Evolutionary conservation across 2,329 filamentous ascomycete genomes (phyloP).

Genomic region (Aurifilum marmelostoma): DNA sequence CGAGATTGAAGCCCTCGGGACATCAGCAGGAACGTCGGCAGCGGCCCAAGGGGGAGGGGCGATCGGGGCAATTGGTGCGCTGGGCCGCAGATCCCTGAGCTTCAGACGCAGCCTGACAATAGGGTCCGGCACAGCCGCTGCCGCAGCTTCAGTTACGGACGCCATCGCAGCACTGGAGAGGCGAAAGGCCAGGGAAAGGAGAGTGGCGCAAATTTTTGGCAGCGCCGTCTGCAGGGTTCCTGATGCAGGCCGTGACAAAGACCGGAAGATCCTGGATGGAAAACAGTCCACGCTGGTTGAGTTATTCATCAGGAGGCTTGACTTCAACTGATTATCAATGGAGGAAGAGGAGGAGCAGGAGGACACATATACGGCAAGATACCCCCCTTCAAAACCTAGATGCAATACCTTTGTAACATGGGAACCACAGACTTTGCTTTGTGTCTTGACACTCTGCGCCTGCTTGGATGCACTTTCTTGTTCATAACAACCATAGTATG

Average conservation of each 20-base stretch:
- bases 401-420: neutral
- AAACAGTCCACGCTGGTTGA: conserved; percentile 70
- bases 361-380: neutral
- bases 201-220: conserved; percentile 68
- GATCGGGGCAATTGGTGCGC: conserved; percentile 32
- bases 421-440: neutral
- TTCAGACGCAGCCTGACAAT: conserved; percentile 42
- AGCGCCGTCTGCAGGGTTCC: conserved; percentile 61
- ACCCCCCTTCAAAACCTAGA: neutral
- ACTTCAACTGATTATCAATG: neutral
- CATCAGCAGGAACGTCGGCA: conserved; percentile 26
- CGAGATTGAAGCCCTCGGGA: conserved; percentile 41
- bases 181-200: conserved; percentile 61
- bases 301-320: conserved; percentile 60
- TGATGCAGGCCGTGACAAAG: conserved; percentile 48
- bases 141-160: conserved; percentile 34
- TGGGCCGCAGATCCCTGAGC: conserved; percentile 50
- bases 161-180: conserved; percentile 51
- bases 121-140: conserved; percentile 29
- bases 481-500: neutral
- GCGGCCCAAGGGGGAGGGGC: conserved; percentile 28
- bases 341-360: neutral
- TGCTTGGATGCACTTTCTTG: no score
- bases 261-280: conserved; percentile 63
- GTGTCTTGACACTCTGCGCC: neutral